Evolutionary conservation across 1,139 yeast genomes (phyloP).

Genomic region (Zygosaccharomyces pseudobailii): DNA sequence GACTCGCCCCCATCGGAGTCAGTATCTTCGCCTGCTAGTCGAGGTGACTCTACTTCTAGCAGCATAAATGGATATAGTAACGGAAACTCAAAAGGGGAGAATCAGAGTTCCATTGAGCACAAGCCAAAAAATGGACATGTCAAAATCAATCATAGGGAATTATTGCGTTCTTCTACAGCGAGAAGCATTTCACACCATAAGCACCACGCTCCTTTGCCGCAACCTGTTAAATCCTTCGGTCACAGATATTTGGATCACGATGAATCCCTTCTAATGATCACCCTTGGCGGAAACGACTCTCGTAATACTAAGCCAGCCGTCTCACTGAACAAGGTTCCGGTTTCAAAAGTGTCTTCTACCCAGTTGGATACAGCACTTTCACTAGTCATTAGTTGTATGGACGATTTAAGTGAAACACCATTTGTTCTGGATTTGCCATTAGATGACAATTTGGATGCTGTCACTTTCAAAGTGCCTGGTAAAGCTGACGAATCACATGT

Average conservation of each 20-base stretch:
- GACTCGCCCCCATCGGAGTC: background rate
- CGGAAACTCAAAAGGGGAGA: slow-evolving; percentile 3
- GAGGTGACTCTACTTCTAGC: background rate
- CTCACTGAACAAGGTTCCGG: slow-evolving; percentile 66
- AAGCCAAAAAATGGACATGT: slow-evolving; percentile 26
- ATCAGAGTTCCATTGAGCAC: slow-evolving; percentile 38
- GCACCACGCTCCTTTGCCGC: slow-evolving; percentile 11
- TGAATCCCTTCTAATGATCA: slow-evolving; percentile 67
- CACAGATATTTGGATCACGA: slow-evolving; percentile 64
- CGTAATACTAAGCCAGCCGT: slow-evolving; percentile 59
- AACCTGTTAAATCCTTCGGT: slow-evolving; percentile 78
- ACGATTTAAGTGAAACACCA: slow-evolving; percentile 55
- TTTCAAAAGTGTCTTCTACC: slow-evolving; percentile 70
- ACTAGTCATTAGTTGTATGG: slow-evolving; percentile 58
- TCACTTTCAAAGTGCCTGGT: slow-evolving; percentile 61
- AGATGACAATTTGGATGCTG: slow-evolving; percentile 82
- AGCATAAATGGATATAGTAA: background rate
- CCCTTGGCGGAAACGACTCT: slow-evolving; percentile 82
- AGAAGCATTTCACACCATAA: slow-evolving; percentile 9
- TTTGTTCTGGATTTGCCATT: slow-evolving; percentile 74
- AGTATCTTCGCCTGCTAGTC: background rate
- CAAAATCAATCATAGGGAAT: slow-evolving; percentile 10
- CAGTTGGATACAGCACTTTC: slow-evolving; percentile 88
- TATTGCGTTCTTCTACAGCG: slow-evolving; percentile 13
- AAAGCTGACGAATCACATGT: slow-evolving; percentile 50